phyloP scores from a whole-genome alignment of 805 yeast species.

The Kodamaea leandrae region DNA sequence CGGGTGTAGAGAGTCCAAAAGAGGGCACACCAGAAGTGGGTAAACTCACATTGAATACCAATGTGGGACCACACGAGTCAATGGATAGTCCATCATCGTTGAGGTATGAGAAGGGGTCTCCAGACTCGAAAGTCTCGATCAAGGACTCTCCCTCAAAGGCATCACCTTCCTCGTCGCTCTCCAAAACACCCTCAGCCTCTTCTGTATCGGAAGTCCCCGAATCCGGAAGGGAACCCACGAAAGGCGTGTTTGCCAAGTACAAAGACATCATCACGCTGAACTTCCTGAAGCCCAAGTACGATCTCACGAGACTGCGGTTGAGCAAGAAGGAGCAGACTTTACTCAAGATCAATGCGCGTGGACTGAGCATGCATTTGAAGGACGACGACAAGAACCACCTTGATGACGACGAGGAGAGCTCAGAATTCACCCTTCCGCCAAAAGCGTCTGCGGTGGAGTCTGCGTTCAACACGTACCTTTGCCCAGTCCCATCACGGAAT shows the following conservation, averaged over 20 bases:
- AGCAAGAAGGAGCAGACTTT: slow-evolving; percentile 19
- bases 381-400: slow-evolving; percentile 7
- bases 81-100: too few relatives aligned
- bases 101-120: too few relatives aligned
- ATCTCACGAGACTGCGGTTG: slow-evolving; percentile 7
- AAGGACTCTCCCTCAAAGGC: too few relatives aligned
- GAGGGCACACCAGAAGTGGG: too few relatives aligned
- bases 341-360: slow-evolving; percentile 18
- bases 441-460: slow-evolving; percentile 43
- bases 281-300: slow-evolving; percentile 5
- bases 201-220: too few relatives aligned
- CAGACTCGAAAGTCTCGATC: too few relatives aligned
- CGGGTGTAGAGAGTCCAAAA: too few relatives aligned
- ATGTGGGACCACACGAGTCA: too few relatives aligned
- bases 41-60: too few relatives aligned
- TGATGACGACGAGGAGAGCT: slow-evolving; percentile 3
- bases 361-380: slow-evolving; percentile 14
- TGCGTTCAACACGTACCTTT: slow-evolving; percentile 37
- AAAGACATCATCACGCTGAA: slow-evolving; percentile 2
- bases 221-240: too few relatives aligned
- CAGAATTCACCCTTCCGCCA: slow-evolving; percentile 40
- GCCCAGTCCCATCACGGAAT: slow-evolving; percentile 37
- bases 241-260: background rate
- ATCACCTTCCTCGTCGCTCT: too few relatives aligned
- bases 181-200: too few relatives aligned